Evolutionary conservation across 805 yeast species (phyloP).

Genomic region (Sungouiella blattae): DNA sequence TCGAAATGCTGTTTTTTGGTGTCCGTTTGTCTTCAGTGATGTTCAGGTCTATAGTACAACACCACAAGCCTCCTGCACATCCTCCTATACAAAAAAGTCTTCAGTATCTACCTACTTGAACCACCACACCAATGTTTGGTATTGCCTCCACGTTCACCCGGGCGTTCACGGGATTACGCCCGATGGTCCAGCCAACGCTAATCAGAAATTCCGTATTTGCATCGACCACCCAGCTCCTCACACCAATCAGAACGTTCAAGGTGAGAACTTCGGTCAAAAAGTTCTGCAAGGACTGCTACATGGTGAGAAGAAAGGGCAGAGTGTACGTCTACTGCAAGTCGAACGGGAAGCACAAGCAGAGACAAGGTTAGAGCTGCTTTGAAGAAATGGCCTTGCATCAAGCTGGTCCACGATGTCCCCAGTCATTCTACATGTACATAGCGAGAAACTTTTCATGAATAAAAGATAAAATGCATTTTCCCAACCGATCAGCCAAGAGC

Average conservation of each 20-base stretch:
- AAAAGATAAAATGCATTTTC: neutral
- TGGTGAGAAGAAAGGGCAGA: slow-evolving; percentile 93
- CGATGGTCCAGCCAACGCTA: slow-evolving; percentile 4
- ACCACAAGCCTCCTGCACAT: too few relatives aligned
- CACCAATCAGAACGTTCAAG: slow-evolving; percentile 64
- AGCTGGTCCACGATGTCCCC: too few relatives aligned
- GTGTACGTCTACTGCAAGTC: slow-evolving; percentile 91
- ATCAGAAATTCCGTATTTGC: slow-evolving; percentile 9
- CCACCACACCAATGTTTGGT: slow-evolving; percentile 11
- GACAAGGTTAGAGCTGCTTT: slow-evolving; percentile 16
- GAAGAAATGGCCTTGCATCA: too few relatives aligned
- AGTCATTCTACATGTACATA: too few relatives aligned
- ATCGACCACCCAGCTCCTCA: slow-evolving; percentile 8
- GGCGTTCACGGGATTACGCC: slow-evolving; percentile 11
- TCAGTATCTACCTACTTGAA: neutral
- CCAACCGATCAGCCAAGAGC: too few relatives aligned
- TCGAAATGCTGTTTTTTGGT: too few relatives aligned
- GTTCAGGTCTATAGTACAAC: too few relatives aligned
- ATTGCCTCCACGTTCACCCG: slow-evolving; percentile 13
- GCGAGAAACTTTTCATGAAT: too few relatives aligned
- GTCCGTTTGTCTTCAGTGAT: too few relatives aligned
- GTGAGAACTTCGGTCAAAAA: slow-evolving; percentile 91
- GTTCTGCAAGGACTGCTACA: slow-evolving; percentile 83
- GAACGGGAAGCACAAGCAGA: slow-evolving; percentile 56
- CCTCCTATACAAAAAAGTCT: too few relatives aligned